Conservation (phyloP, 2,329 filamentous ascomycete species). For the Arachnomyces sp. region DNA sequence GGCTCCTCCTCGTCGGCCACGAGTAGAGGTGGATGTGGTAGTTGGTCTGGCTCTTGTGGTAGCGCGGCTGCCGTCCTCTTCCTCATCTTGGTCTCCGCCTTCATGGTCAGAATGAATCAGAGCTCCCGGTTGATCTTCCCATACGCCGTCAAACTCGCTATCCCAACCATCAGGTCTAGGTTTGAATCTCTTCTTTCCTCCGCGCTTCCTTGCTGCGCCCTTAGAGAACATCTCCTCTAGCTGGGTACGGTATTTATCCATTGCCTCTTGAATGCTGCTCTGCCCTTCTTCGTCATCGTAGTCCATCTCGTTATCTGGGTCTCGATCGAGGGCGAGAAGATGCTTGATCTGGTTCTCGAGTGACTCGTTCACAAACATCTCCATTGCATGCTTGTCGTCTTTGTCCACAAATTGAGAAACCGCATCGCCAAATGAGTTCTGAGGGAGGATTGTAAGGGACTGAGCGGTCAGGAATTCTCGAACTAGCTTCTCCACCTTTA, state of each 20-base stretch:
- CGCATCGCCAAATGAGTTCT: slow-evolving; percentile 87
- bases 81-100: slow-evolving; percentile 39
- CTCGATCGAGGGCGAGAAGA: slow-evolving; percentile 58
- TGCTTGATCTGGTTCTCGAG: slow-evolving; percentile 63
- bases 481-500: slow-evolving; percentile 85
- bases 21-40: slow-evolving; percentile 32
- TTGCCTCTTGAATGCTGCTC: slow-evolving; percentile 62
- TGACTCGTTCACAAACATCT: slow-evolving; percentile 67
- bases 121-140: slow-evolving; percentile 71
- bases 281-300: slow-evolving; percentile 61
- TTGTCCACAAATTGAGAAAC: slow-evolving; percentile 91
- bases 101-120: slow-evolving; percentile 48
- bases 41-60: slow-evolving; percentile 24
- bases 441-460: slow-evolving; percentile 83
- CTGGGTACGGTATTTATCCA: slow-evolving; percentile 63
- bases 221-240: slow-evolving; percentile 65
- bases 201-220: slow-evolving; percentile 51
- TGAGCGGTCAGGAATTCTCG: slow-evolving; percentile 80
- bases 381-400: slow-evolving; percentile 88
- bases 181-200: slow-evolving; percentile 55
- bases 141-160: slow-evolving; percentile 77
- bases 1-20: slow-evolving; percentile 42
- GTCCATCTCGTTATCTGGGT: slow-evolving; percentile 59
- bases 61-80: slow-evolving; percentile 42
- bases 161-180: slow-evolving; percentile 78